Base-by-base conservation (phyloP, 495 filamentous ascomycete genomes). In the Daldinia loculata region DNA sequence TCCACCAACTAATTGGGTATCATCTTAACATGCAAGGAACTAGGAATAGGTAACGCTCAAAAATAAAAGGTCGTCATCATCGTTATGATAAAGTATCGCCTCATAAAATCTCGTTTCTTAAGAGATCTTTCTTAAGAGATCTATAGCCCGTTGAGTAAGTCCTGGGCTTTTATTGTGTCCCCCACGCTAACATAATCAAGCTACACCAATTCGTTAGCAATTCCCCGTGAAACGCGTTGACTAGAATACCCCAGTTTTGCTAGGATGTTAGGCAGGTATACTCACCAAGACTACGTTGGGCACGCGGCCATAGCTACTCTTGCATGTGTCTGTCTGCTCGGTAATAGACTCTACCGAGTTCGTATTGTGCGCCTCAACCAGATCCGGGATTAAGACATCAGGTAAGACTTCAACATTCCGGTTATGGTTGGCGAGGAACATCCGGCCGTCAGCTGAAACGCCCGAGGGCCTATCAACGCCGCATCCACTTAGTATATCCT, bases 391-490 rank as follows among this genome's bases (percentile, higher is more conserved):
- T 56, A 82, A 69, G 24, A 84, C 69, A 5, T 84, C 86, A 14
- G 91, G 74, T 9, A 82, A 80, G 41, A 95, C 76, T 61, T 91
- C 84, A 38, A 89, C 64, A 71, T 94, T 93, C 50, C 93, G 78
- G 74, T 94, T 95, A 78, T 97, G 93, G 74, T 97, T 97, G 38
- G 90, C 91, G 78, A 95, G 89, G 69, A 93, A 93, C 87, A 95
- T 85, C 55, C 89, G 84, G 0, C 83, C 82, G 14, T 84, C 79
- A 4, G 84, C 77, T 15, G 80, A 81, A 26, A 84, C 78, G 12
- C 79, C 75, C n/a, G 70, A 74, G 6, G 91, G 91, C 12, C 91
- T 84, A 69, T 92, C 82, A 36, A 91, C 77, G 6, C 75, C 76
- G 76, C 91, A 92, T 45, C 70, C 67, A 75, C 87, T 89, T 71